Conservation (phyloP, 192 early-diverging fungal species). For the Ramicandelaber brevisporus region DNA sequence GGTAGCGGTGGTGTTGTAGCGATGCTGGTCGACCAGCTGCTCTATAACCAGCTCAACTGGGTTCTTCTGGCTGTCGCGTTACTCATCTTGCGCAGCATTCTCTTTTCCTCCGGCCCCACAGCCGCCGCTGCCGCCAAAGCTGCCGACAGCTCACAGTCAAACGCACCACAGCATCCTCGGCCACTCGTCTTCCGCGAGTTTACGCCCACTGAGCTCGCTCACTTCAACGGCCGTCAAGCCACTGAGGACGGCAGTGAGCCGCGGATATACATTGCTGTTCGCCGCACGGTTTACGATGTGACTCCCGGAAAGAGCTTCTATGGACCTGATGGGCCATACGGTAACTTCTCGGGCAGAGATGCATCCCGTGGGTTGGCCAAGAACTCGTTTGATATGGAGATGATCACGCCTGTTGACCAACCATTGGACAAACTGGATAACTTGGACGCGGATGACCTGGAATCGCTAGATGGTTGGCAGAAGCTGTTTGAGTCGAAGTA, state of each 20-base stretch:
- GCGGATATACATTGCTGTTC: constrained; percentile 57
- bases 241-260: constrained; percentile 9
- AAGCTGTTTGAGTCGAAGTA: constrained; percentile 60
- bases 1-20: too few species aligned
- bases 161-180: too few species aligned
- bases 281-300: constrained; percentile 76
- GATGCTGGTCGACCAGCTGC: too few species aligned
- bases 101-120: too few species aligned
- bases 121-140: too few species aligned
- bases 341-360: constrained; percentile 90
- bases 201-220: constrained; percentile 45
- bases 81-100: too few species aligned
- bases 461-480: constrained; percentile 56
- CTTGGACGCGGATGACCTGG: constrained; percentile 39
- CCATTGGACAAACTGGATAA: constrained; percentile 66
- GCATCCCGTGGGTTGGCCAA: constrained; percentile 81
- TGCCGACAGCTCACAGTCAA: too few species aligned
- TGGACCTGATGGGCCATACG: constrained; percentile 78
- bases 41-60: too few species aligned
- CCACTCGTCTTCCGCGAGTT: constrained; percentile 48
- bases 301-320: constrained; percentile 59
- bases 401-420: constrained; percentile 36
- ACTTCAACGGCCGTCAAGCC: constrained; percentile 38
- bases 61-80: too few species aligned
- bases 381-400: constrained; percentile 50